Base-by-base conservation (phyloP, 2,329 filamentous ascomycete genomes). In the Pseudogymnoascus sp. region DNA sequence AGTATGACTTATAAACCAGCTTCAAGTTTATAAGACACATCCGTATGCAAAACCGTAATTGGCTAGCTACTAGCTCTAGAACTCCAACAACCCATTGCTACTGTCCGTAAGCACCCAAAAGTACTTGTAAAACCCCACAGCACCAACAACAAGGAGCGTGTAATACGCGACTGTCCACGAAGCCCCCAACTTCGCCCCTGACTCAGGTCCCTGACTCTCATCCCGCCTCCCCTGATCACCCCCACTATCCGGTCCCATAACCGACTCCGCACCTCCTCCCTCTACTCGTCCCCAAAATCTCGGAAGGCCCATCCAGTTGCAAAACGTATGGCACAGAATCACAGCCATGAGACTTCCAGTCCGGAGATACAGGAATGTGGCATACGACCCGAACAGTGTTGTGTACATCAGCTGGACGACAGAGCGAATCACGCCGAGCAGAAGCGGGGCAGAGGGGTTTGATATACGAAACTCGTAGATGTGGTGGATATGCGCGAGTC, bases 401-500 rank as follows among this genome's bases (percentile, higher is more conserved):
- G 95, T 99, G 76, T 96, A 99, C 3, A 83, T 80, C 70, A 99
- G 89, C 73, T 98, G 95, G 68, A 98, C 82, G 10, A 92, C 68
- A 2, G 91, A 91, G 60, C 91, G 86, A 28, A 89, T 72, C 5
- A 95, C 71, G 6, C 89, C 86, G 1, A 84, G 80, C 0, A 81
- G 67, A 11, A 87, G 72, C 0, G 90, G 84, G 1, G 88, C 86
- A 66, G 85, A 80, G 7, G 91, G 90, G 70, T 96, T 86, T 1
- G 89, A 90, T 63, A 96, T 80, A 63, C 89, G 84, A 76, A 96
- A 96, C 77, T 98, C 95, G 78, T 96, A 96, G 74, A 96, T 91
- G 77, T 99, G 95, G 76, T 99, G 93, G 59, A 96, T 77, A 77
- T 99, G 95, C 6, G 95, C 93, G 50, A 96, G 86, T 61, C 93